These are phyloP conservation scores for Saposhnikovia divaricata DNA, from an alignment of 129 eudicot genomes.

Conservation along the genomic window DNA sequence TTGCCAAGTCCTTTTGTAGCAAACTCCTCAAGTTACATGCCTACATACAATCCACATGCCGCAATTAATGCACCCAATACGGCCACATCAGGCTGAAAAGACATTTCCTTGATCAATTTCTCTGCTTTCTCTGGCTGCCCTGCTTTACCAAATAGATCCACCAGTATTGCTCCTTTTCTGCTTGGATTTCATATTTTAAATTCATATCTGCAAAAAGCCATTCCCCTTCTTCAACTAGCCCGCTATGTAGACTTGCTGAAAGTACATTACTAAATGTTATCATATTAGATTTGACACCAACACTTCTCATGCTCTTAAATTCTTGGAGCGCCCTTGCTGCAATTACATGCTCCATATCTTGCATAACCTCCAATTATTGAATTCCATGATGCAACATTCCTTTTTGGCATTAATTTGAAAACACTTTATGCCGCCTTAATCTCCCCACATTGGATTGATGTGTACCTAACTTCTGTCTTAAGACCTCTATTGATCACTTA, in stretches of 20 bases:
- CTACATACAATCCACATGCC: slow-evolving; percentile 57
- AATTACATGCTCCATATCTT: slow-evolving; percentile 38
- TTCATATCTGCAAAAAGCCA: slow-evolving; percentile 35
- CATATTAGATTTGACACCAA: slow-evolving; percentile 46
- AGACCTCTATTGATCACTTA: too few relatives aligned
- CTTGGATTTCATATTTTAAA: slow-evolving; percentile 32
- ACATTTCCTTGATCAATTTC: slow-evolving; percentile 49
- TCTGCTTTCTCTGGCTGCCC: slow-evolving; percentile 63
- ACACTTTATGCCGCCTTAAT: slow-evolving; percentile 40
- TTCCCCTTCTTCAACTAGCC: slow-evolving; percentile 70
- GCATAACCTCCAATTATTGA: slow-evolving; percentile 66
- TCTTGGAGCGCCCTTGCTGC: slow-evolving; percentile 42
- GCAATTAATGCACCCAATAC: slow-evolving; percentile 76
- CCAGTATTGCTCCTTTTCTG: slow-evolving; percentile 78
- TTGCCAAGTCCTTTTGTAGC: slow-evolving; percentile 42
- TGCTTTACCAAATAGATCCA: slow-evolving; percentile 70
- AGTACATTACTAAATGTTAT: slow-evolving; percentile 57
- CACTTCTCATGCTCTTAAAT: slow-evolving; percentile 56
- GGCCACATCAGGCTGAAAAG: slow-evolving; percentile 63
- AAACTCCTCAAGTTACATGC: slow-evolving; percentile 30
- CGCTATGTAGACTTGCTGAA: slow-evolving; percentile 75
- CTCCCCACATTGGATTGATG: slow-evolving; percentile 36
- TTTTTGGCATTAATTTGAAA: slow-evolving; percentile 42
- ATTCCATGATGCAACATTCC: slow-evolving; percentile 68
- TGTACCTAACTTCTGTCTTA: too few relatives aligned